phyloP scores from a whole-genome alignment of 805 yeast genomes.

The Nakazawaea pomicola region DNA sequence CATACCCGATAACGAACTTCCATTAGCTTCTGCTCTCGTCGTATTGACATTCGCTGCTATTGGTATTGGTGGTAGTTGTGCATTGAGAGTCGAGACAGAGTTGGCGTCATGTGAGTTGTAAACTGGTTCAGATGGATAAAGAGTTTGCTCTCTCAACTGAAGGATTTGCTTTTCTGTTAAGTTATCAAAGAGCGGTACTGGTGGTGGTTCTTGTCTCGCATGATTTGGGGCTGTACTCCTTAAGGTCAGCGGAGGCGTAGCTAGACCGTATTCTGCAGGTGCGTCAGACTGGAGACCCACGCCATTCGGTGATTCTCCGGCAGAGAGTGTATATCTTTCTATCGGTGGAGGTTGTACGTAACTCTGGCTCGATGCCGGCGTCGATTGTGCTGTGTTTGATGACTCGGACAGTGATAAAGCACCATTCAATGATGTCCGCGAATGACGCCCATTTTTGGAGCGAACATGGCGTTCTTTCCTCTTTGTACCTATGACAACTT shows the following conservation, averaged over 20 bases:
- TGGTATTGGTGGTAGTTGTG: too few species aligned
- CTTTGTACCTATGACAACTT: conserved; percentile 76
- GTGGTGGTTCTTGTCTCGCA: conserved; percentile 8
- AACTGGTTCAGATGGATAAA: conserved; percentile 56
- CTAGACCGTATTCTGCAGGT: too few species aligned
- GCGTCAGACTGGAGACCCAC: too few species aligned
- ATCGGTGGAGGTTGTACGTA: conserved; percentile 8
- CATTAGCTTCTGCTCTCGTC: too few species aligned
- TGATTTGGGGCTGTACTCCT: conserved; percentile 1
- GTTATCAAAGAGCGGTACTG: conserved; percentile 14
- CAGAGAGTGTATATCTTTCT: conserved; percentile 9
- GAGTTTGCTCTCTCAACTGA: conserved; percentile 48
- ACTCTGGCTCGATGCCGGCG: background rate
- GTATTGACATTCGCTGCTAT: too few species aligned
- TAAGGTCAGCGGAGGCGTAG: too few species aligned
- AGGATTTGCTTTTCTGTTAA: conserved; percentile 56
- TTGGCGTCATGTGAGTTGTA: background rate
- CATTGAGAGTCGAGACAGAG: too few species aligned
- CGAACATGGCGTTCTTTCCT: conserved; percentile 28
- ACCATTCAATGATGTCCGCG: background rate
- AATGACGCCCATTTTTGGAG: background rate
- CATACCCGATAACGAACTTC: background rate
- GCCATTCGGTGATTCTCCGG: conserved; percentile 12
- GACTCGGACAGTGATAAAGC: background rate
- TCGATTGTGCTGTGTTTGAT: background rate